phyloP scores from a whole-genome alignment of 192 early-diverging fungal genomes.

The Chytriomyces confervae region DNA sequence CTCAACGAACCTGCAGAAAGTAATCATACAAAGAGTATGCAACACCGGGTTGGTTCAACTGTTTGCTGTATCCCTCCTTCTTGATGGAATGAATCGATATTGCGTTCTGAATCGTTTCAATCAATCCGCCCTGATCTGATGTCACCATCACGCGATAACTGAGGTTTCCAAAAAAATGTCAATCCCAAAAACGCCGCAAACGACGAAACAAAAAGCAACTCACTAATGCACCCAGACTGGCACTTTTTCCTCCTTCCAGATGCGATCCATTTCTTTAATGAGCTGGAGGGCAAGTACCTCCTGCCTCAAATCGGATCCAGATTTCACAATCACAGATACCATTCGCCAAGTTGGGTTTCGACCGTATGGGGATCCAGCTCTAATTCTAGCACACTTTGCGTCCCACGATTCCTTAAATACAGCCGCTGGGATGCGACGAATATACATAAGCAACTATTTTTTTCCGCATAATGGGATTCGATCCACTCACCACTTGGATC shows the following conservation, averaged over 20 bases:
- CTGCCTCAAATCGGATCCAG: conserved; percentile 92
- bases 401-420: conserved; percentile 97
- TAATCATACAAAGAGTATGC: conserved; percentile 93
- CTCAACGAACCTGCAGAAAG: conserved; percentile 72
- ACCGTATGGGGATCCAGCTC: conserved; percentile 86
- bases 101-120: conserved; percentile 94
- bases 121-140: conserved; percentile 88
- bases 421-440: conserved; percentile 56
- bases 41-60: conserved; percentile 76
- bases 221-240: conserved; percentile 93
- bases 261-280: conserved; percentile 90
- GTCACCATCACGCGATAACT: conserved; percentile 90
- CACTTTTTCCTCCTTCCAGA: conserved; percentile 83
- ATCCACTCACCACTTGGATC: conserved; percentile 80
- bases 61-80: conserved; percentile 91
- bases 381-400: conserved; percentile 83
- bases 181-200: conserved; percentile 5
- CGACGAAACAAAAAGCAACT: conserved; percentile 39
- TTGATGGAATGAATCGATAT: conserved; percentile 98
- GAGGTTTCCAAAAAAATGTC: not conserved
- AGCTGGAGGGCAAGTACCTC: conserved; percentile 97
- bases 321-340: conserved; percentile 94
- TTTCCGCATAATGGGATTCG: not conserved
- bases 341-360: conserved; percentile 82
- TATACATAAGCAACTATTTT: no score